Conservation (phyloP, 371 early-diverging fungal species). For the Apophysomyces sp. region DNA sequence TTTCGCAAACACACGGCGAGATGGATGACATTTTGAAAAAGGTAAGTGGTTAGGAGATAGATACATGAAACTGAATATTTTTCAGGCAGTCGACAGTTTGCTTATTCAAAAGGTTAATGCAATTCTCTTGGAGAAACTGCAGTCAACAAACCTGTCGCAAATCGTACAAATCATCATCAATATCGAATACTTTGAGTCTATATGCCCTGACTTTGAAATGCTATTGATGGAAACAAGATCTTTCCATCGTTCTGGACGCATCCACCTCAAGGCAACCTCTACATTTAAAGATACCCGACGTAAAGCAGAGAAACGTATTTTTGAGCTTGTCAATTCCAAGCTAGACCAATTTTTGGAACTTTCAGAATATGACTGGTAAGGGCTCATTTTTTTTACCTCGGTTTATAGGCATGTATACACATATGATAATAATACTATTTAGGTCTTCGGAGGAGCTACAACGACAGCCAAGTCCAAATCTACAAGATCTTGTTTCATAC, state of each 20-base stretch:
- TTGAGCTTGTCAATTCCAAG: conserved; percentile 79
- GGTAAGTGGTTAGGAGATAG: conserved; percentile 23
- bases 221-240: conserved; percentile 69
- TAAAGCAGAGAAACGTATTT: conserved; percentile 78
- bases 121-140: conserved; percentile 65
- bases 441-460: conserved; percentile 42
- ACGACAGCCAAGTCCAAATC: conserved; percentile 60
- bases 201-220: conserved; percentile 78
- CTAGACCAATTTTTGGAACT: conserved; percentile 79
- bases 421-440: too few relatives aligned
- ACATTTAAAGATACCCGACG: conserved; percentile 73
- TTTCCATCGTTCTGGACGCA: conserved; percentile 55
- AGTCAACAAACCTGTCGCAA: conserved; percentile 67
- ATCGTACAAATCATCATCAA: conserved; percentile 85
- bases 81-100: conserved; percentile 75
- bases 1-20: conserved; percentile 79
- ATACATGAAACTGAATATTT: neutral
- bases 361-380: conserved; percentile 82
- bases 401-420: neutral
- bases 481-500: conserved; percentile 74
- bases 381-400: neutral
- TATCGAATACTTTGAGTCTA: conserved; percentile 76
- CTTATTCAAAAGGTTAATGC: conserved; percentile 75
- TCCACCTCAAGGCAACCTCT: conserved; percentile 68
- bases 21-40: conserved; percentile 88